Base-by-base conservation (phyloP, 495 filamentous ascomycete genomes). In the Penicillium dipodomyicola region DNA sequence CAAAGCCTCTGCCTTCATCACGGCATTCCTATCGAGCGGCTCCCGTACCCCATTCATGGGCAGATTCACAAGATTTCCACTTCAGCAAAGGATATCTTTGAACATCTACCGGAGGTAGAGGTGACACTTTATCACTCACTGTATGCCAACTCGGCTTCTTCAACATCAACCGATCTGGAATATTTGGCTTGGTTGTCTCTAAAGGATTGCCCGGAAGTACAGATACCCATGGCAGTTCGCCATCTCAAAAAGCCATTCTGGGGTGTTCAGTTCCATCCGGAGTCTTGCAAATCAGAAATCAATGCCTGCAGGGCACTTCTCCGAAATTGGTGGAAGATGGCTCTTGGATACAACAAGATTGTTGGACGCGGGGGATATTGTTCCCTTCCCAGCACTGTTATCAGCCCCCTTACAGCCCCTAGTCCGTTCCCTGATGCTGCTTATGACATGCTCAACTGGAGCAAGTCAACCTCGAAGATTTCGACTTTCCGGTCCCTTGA, bases 241-340 rank as follows among this genome's bases (percentile, higher is more conserved):
- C 92, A 96, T 67, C 70, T 46, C 25, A 56, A 60, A 3, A 90
- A 86, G 61, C 94, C 94, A 5, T 95, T 93, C 61, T 96, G 87
- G 85, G 94, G 87, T 0, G 75, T 98, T 33, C 94, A 98, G 64
- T 97, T 93, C 67, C 94, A 98, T 65, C 92, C 93, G 0, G 94
- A 98, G 68, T 96, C 90, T 0, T 87, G 95, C 60, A 96, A 93
- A 65, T 96, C 94, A 12, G 70, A 79, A 5, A 83, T 83, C 48
- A 62, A 75, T n/a, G 81, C 84, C 30, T 88, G 90, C 30, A 80
- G 77, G 25, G 68, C 74, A 35, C 75, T 97, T 30, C 77, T 97
- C 25, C 63, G 70, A 43, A 90, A 88, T 58, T 98, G 92, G 90
- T 96, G 91, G 79, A 62, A 68, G 4, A 67, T 65, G 60, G 63